phyloP scores from a whole-genome alignment of 2,329 filamentous ascomycete genomes.

The Ophiocordyceps sinensis region DNA sequence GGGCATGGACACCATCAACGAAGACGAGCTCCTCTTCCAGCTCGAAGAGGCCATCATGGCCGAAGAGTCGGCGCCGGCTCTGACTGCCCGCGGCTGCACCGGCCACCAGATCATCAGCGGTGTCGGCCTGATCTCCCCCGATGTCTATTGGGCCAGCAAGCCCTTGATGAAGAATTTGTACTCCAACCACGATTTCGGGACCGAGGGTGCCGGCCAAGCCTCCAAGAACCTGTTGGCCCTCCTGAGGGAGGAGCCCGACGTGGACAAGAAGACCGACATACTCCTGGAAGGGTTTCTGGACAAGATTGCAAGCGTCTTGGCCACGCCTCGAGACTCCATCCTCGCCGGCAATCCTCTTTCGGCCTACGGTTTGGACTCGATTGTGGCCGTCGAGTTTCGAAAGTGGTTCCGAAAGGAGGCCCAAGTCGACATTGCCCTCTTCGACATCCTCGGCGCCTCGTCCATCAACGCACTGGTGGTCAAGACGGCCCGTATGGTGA shows the following conservation, averaged over 20 bases:
- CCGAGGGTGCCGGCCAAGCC: constrained; percentile 3
- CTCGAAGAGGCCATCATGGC: constrained; percentile 8
- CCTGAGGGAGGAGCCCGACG: constrained; percentile 3
- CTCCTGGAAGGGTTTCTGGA: constrained; percentile 6
- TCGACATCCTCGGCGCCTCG: constrained; percentile 8
- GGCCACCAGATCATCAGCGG: constrained; percentile 11
- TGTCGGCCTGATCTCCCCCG: constrained; percentile 9
- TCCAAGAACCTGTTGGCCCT: constrained; percentile 8
- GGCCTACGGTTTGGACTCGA: constrained; percentile 9
- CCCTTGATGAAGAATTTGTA: constrained; percentile 10
- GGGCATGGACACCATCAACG: constrained; percentile 7
- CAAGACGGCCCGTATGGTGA: constrained; percentile 10
- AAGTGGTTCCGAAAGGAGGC: constrained; percentile 9
- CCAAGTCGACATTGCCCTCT: constrained; percentile 8
- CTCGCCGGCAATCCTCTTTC: constrained; percentile 6
- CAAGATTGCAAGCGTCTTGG: constrained; percentile 7
- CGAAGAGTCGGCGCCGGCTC: constrained; percentile 3
- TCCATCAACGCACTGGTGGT: constrained; percentile 8
- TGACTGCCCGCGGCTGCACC: constrained; percentile 7
- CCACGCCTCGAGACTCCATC: constrained; percentile 4
- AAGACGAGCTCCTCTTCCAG: constrained; percentile 11
- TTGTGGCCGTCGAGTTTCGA: constrained; percentile 10
- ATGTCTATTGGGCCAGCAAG: constrained; percentile 10
- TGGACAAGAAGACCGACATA: constrained; percentile 4
- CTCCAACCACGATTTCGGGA: constrained; percentile 9